phyloP scores from a whole-genome alignment of 257 asterid species.

The Apocynum venetum region DNA sequence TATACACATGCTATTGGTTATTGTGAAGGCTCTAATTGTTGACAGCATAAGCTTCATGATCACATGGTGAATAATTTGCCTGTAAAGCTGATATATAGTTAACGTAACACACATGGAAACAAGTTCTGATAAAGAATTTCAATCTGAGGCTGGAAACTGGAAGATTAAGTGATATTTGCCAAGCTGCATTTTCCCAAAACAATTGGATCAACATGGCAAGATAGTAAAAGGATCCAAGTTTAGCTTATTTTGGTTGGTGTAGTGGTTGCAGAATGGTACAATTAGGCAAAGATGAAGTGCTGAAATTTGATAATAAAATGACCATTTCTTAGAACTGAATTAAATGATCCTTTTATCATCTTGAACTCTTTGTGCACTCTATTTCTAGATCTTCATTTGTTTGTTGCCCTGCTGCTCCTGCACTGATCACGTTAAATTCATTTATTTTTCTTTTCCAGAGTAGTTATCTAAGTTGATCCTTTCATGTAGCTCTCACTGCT shows the following conservation, averaged over 20 bases:
- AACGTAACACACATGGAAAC: too few relatives aligned
- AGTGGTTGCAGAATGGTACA: background rate
- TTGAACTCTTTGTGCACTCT: background rate
- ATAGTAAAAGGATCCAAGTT: background rate
- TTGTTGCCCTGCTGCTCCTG: background rate
- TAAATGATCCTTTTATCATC: background rate
- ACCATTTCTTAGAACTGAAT: background rate
- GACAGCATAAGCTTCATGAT: too few relatives aligned
- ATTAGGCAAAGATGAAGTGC: background rate
- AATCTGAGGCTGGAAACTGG: too few relatives aligned
- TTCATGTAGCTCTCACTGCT: background rate
- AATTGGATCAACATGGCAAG: background rate
- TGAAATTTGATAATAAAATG: background rate
- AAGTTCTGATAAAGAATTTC: too few relatives aligned
- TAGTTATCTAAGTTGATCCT: background rate
- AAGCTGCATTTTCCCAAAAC: background rate
- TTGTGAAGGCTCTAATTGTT: too few relatives aligned
- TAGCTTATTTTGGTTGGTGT: background rate
- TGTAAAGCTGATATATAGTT: too few relatives aligned
- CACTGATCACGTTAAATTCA: background rate
- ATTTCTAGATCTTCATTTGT: background rate
- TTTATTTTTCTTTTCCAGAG: background rate
- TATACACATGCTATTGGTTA: too few relatives aligned
- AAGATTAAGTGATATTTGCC: background rate
- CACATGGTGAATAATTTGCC: too few relatives aligned